Conservation (phyloP, 768 basidiomycete genomes). For the Leccinum uliginosum region DNA sequence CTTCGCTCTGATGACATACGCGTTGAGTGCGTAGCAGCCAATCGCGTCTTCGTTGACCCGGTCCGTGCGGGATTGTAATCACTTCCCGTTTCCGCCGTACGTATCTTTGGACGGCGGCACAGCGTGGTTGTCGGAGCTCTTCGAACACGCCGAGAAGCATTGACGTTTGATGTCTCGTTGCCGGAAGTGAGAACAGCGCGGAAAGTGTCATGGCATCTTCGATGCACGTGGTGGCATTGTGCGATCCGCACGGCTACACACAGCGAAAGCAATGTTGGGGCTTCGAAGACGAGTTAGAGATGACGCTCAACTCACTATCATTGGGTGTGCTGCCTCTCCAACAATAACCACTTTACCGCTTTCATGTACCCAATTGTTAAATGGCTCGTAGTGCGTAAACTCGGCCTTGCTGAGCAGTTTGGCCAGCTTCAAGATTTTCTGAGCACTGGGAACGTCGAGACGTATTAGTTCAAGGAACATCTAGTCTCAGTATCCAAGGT, state of each 20-base stretch:
- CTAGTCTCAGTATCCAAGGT: no score
- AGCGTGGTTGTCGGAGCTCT: constrained; percentile 51
- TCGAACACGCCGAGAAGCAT: constrained; percentile 52
- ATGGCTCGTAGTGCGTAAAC: constrained; percentile 31
- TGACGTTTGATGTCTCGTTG: constrained; percentile 40
- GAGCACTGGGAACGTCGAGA: constrained; percentile 4
- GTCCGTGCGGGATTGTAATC: constrained; percentile 40
- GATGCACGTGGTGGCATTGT: constrained; percentile 43
- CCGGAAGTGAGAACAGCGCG: constrained; percentile 50
- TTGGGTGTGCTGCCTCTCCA: constrained; percentile 58
- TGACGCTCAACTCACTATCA: constrained; percentile 33
- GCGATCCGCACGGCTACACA: constrained; percentile 45
- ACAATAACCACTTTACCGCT: constrained; percentile 46
- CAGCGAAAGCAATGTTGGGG: neutral
- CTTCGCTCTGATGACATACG: constrained; percentile 37
- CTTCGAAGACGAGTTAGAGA: neutral
- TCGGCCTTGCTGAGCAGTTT: constrained; percentile 23
- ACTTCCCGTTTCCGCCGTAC: constrained; percentile 41
- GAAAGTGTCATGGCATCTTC: constrained; percentile 63
- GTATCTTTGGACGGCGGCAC: constrained; percentile 35
- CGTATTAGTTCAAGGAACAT: neutral
- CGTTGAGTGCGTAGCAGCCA: constrained; percentile 24
- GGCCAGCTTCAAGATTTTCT: constrained; percentile 18
- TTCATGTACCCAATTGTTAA: constrained; percentile 50
- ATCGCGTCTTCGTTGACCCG: constrained; percentile 44